Evolutionary conservation across 208 protist genomes (phyloP).

Genomic region (Trichomonas vaginalis): DNA sequence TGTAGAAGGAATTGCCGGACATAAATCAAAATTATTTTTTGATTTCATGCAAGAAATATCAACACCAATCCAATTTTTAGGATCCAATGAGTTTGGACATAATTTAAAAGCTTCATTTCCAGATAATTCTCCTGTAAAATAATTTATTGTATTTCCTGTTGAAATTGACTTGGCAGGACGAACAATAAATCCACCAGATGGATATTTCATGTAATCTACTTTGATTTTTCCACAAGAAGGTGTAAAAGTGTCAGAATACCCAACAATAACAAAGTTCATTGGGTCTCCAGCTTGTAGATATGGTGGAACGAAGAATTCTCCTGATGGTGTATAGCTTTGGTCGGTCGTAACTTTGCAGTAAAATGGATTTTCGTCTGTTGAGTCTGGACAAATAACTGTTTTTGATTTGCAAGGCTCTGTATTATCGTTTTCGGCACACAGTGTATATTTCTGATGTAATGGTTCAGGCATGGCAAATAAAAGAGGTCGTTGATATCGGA

Average conservation of each 20-base stretch:
- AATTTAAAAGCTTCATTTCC: neutral
- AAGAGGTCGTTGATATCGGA: neutral
- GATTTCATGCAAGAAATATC: neutral
- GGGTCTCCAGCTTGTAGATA: neutral
- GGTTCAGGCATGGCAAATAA: neutral
- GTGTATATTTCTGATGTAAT: neutral
- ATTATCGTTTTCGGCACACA: neutral
- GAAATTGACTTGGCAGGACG: neutral
- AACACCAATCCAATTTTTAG: neutral
- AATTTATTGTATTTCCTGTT: neutral
- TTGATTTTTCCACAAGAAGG: neutral
- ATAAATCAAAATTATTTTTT: neutral
- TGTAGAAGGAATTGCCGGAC: neutral
- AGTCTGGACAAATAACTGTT: neutral
- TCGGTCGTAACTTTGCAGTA: neutral
- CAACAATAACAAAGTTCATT: neutral
- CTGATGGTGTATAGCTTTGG: neutral
- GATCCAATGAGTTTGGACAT: neutral
- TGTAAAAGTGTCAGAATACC: neutral
- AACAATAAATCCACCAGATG: neutral
- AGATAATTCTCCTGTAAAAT: neutral
- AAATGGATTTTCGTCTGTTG: neutral
- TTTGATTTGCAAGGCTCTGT: neutral
- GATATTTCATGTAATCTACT: neutral
- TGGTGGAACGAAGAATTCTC: neutral